Base-by-base conservation (phyloP, 2,329 filamentous ascomycete species). In the Aspergillus aculeatinus region DNA sequence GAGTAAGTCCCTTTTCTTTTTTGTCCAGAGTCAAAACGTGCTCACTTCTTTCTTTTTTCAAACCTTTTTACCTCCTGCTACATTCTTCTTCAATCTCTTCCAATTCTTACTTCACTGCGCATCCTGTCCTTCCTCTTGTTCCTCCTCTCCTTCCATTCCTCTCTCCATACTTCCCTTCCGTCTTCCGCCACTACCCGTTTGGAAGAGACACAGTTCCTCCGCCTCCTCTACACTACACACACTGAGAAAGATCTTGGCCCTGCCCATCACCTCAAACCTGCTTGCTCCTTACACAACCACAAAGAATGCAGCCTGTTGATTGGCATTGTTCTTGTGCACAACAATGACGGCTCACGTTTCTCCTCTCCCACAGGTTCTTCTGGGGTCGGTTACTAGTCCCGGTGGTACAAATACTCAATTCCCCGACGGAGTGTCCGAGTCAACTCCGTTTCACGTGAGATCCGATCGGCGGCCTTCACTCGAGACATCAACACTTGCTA, bases 281-380 rank as follows among this genome's bases (percentile, higher is more conserved):
- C 39, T 25, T 49, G 33, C 47, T 35, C 51, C 21, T 39, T 58
- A 52, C 48, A 44, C 44, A 31, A 21, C 4, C 35, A 16, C 52
- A 59, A 57, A 68, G 61, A 50, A 69, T 69, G 67, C 33, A 35
- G 33, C 63, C 44, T 33, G 31, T 54, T 48, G 29, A 56, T 60
- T 58, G 57, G 61, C 49, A 19, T 44, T 19, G 27, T 51, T 51
- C 55, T 64, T 60, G 63, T 65, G 47, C 12, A 72, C 70, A 66
- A 74, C 70, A 66, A 74, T 70, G 64, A 69, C 67, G 52, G 65
- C 73, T 73, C 69, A 74, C 63, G 53, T 68, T 55, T 65, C 61
- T 64, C 67, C 65, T 63, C 62, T 65, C 5, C 61, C 62, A 61
- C 72, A 74, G 68, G 63, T 69, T 58, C 55, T 66, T 29, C 67